Conservation (phyloP, 768 basidiomycete species). For the Suillus ampliporus region DNA sequence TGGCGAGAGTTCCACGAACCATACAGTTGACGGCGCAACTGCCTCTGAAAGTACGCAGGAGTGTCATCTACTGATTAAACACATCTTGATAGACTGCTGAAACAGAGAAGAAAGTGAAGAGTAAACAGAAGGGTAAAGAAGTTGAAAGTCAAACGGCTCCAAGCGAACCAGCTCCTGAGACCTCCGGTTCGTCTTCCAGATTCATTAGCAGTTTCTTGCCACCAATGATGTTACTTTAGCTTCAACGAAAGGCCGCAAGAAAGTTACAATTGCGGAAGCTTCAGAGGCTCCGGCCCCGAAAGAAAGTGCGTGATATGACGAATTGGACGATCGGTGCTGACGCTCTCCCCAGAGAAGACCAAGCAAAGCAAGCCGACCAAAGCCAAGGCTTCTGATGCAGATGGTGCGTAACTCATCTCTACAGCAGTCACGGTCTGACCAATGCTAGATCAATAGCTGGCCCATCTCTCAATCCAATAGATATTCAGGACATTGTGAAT, state of each 20-base stretch:
- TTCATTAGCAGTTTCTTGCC: background rate
- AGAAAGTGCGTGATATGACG: conserved; percentile 6
- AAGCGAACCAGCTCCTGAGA: background rate
- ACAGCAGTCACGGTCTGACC: background rate
- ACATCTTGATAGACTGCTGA: background rate
- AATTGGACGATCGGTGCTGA: background rate
- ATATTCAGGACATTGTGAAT: conserved; percentile 2
- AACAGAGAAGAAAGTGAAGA: conserved; percentile 1
- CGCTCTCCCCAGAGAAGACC: background rate
- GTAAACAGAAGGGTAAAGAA: background rate
- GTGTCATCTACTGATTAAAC: background rate
- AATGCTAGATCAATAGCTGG: conserved; percentile 9
- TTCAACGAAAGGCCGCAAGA: background rate
- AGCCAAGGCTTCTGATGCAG: background rate
- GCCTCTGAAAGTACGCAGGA: conserved; percentile 1
- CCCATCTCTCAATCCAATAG: background rate
- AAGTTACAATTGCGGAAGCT: background rate
- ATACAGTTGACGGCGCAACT: background rate
- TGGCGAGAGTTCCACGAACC: background rate
- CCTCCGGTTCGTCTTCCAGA: background rate
- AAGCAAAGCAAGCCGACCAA: background rate
- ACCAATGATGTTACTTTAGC: background rate
- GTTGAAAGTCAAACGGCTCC: background rate
- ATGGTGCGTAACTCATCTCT: background rate
- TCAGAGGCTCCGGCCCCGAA: background rate